Conservation (phyloP, 202 grass and related monocot genomes). For the Dendrocalamus latiflorus region DNA sequence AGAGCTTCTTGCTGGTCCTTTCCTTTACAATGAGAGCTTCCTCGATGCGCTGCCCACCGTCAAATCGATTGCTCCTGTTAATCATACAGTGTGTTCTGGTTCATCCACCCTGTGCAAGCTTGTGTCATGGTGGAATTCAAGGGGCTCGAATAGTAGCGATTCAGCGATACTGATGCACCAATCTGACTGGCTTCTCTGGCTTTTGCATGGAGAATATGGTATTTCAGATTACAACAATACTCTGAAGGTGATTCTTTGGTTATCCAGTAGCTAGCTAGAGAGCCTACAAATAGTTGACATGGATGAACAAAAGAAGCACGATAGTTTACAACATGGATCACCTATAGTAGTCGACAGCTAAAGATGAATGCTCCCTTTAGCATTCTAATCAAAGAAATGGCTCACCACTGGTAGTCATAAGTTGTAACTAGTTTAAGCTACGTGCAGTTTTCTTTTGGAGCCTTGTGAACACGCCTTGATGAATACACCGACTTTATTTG, state of each 20-base stretch:
- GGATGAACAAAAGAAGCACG: neutral
- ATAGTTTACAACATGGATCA: neutral
- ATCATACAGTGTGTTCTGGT: slow-evolving; percentile 65
- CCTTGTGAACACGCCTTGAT: too few relatives aligned
- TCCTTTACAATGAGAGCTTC: slow-evolving; percentile 79
- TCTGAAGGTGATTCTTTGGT: slow-evolving; percentile 45
- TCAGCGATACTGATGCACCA: slow-evolving; percentile 73
- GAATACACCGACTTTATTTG: neutral
- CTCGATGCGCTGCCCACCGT: slow-evolving; percentile 55
- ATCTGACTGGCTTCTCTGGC: slow-evolving; percentile 84
- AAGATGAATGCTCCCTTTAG: neutral
- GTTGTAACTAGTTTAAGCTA: neutral
- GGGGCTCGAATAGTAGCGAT: neutral
- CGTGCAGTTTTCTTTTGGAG: neutral
- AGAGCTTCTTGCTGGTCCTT: slow-evolving; percentile 53
- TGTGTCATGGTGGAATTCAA: slow-evolving; percentile 67
- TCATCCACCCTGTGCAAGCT: slow-evolving; percentile 82
- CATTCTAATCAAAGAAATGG: neutral
- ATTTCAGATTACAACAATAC: slow-evolving; percentile 85
- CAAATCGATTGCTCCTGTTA: slow-evolving; percentile 51
- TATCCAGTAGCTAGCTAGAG: neutral
- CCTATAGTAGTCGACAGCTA: neutral
- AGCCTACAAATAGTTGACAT: neutral
- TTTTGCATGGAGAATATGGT: slow-evolving; percentile 66
- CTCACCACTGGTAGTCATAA: neutral